phyloP scores from a whole-genome alignment of 2,329 filamentous ascomycete genomes.

The Penicillium decumbens region DNA sequence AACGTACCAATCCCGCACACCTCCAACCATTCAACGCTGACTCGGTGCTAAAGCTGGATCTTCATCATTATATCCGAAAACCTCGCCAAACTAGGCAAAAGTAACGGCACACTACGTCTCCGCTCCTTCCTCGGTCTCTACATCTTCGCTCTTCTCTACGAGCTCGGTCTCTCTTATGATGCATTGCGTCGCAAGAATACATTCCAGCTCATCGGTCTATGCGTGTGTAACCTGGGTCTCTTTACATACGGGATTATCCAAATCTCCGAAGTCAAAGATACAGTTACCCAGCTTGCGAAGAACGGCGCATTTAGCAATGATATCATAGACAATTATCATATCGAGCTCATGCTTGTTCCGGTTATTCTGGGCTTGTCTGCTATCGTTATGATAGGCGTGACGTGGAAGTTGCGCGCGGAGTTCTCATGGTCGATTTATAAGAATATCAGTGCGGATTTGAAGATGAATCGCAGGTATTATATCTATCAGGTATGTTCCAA shows the following conservation, averaged over 20 bases:
- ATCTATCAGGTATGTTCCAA: constrained; percentile 13
- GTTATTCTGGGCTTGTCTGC: constrained; percentile 14
- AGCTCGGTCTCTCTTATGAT: constrained; percentile 19
- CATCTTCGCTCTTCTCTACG: constrained; percentile 20
- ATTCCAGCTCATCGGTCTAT: constrained; percentile 19
- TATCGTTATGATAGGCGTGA: constrained; percentile 14
- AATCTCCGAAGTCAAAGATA: constrained; percentile 14
- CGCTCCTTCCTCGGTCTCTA: constrained; percentile 21
- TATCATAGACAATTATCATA: constrained; percentile 5
- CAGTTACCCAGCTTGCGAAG: constrained; percentile 2
- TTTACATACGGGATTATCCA: constrained; percentile 17
- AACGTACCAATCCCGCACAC: constrained; percentile 10
- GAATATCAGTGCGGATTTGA: constrained; percentile 19
- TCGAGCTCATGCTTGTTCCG: constrained; percentile 18
- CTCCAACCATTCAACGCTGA: not conserved
- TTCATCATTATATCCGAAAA: constrained; percentile 16
- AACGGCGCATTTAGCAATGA: not conserved
- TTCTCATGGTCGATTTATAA: constrained; percentile 23
- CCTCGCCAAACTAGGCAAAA: constrained; percentile 7
- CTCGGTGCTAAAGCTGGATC: constrained; percentile 11
- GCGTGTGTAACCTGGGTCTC: constrained; percentile 19
- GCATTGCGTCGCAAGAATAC: constrained; percentile 19
- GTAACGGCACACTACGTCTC: constrained; percentile 10
- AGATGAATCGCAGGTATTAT: constrained; percentile 20
- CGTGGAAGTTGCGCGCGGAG: constrained; percentile 19